phyloP scores from a whole-genome alignment of 371 early-diverging fungal genomes.

The Coemansia sp. region DNA sequence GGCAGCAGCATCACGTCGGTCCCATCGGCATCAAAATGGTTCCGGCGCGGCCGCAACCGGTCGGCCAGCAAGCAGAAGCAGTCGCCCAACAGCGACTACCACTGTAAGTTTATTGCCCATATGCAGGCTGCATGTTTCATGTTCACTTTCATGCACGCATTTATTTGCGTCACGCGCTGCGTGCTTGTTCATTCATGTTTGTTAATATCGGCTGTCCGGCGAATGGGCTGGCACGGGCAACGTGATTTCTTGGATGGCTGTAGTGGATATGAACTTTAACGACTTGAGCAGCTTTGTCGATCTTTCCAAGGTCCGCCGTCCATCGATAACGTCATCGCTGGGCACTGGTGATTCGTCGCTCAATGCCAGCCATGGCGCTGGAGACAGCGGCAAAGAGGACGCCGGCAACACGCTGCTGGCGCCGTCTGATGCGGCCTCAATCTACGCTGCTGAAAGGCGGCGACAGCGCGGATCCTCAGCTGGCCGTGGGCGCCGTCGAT shows the following conservation, averaged over 20 bases:
- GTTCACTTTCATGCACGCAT: neutral
- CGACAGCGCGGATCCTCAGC: conserved; percentile 37
- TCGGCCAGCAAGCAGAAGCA: conserved; percentile 13
- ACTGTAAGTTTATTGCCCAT: conserved; percentile 8
- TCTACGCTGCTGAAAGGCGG: conserved; percentile 23
- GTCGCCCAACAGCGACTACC: conserved; percentile 20
- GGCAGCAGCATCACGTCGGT: conserved; percentile 12
- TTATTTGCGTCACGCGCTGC: conserved; percentile 9
- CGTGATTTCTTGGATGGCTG: neutral
- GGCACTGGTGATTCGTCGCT: conserved; percentile 40
- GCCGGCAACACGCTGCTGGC: conserved; percentile 12
- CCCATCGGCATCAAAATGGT: conserved; percentile 36
- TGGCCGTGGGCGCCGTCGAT: conserved; percentile 22
- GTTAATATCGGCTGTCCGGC: neutral
- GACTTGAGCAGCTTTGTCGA: conserved; percentile 48
- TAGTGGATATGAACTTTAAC: conserved; percentile 49
- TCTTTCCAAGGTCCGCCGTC: conserved; percentile 46
- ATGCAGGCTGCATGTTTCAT: no score
- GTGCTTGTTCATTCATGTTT: neutral
- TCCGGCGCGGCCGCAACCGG: conserved; percentile 40
- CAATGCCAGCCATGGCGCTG: conserved; percentile 23
- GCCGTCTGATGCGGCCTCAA: conserved; percentile 13
- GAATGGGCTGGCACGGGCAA: no score
- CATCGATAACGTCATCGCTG: conserved; percentile 47
- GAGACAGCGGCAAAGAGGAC: conserved; percentile 29